Conservation (phyloP, 306 rosid species). For the Corylus americana region DNA sequence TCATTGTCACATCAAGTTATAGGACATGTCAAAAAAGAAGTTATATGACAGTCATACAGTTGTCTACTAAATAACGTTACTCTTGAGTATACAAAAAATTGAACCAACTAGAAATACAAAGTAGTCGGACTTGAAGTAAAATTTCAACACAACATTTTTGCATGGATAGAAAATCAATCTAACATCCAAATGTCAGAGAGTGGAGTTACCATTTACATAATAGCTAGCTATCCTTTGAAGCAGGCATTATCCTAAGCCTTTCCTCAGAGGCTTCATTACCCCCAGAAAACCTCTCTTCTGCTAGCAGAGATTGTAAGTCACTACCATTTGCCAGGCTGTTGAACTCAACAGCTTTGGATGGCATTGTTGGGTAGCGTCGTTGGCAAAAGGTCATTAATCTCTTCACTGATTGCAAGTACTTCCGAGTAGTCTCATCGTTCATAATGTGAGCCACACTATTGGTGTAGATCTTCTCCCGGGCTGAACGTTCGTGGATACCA, state of each 20-base stretch:
- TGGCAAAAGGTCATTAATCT: slow-evolving; percentile 96
- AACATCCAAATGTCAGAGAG: too few species aligned
- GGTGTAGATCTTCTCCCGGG: slow-evolving; percentile 97
- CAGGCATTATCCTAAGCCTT: slow-evolving; percentile 76
- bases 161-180: too few species aligned
- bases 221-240: slow-evolving; percentile 55
- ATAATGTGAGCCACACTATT: slow-evolving; percentile 98
- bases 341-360: slow-evolving; percentile 98
- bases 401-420: slow-evolving; percentile 89
- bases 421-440: slow-evolving; percentile 98
- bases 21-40: too few species aligned
- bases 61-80: too few species aligned
- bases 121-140: too few species aligned
- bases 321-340: slow-evolving; percentile 99
- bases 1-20: too few species aligned
- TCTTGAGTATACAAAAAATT: too few species aligned
- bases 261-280: slow-evolving; percentile 58
- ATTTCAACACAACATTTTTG: too few species aligned
- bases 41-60: too few species aligned
- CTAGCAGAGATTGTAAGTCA: slow-evolving; percentile 87
- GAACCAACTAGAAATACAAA: too few species aligned
- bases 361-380: slow-evolving; percentile 90
- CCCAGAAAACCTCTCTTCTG: slow-evolving; percentile 66
- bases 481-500: slow-evolving; percentile 98
- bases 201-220: background rate